Evolutionary conservation across 768 basidiomycete species (phyloP), one percentile per base, ranked within the genome.

Genomic region (Lentinula sp.): DNA sequence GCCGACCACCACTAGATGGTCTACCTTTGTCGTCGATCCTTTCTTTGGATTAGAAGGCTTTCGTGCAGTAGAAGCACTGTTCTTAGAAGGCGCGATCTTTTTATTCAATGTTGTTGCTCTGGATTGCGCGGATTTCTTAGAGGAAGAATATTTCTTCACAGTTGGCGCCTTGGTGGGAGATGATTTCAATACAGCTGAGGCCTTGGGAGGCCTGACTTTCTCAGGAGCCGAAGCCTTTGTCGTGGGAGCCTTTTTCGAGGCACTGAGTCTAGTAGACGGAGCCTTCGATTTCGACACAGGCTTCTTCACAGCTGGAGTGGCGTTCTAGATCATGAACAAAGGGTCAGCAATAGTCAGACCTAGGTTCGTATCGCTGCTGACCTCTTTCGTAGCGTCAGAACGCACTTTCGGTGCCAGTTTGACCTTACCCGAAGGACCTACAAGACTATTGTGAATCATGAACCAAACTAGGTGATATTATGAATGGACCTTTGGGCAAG

Each of bases 401-500:
- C 78, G 76, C 66, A 78, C 69, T 77, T 89, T 90, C 60, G 88
- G 84, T 31, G 88, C 82, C 31, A 91, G 81, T 73, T 89, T 91
- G 66, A 77, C 72, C 62, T 77, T 77, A 32, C 68, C 68, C 21
- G 68, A 69, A 28, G 67, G 80, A 65, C 75, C 75, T 32, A 67
- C 67, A n/a, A 69, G 68, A 28, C 16, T 15, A 37, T 21, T 28
- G 31, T 21, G 42, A 21, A 58, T 61, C 50, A 62, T 54, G 55
- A 32, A n/a, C 60, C 21, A 42, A 13, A 40, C 11, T 45, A 31
- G 48, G 53, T 5, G 43, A 32, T 5, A 3, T n/a, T 13, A 57
- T 42, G 32, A 59, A 52, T 31, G 35, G 32, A 77, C 81, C 81
- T 71, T 81, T 82, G 55, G 81, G 81, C n/a, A 82, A 74, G 42